These are phyloP conservation scores for Xylaria arbuscula DNA, from an alignment of 2,329 filamentous ascomycete species.

Conservation along the genomic window DNA sequence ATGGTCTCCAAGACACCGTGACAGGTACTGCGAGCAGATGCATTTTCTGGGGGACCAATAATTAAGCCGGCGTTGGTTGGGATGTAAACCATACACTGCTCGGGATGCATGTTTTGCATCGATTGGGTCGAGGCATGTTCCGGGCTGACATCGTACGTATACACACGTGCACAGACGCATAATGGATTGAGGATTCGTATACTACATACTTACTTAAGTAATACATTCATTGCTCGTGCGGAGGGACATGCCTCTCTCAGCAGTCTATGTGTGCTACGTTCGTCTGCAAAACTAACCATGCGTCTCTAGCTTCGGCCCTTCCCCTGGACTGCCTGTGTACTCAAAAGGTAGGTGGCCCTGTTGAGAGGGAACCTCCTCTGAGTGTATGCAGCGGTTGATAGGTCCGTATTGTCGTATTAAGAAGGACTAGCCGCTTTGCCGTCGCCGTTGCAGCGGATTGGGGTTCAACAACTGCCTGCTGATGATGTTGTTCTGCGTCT, in stretches of 20 bases:
- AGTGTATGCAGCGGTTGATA: slow-evolving; percentile 27
- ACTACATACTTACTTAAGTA: not conserved
- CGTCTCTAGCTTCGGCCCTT: slow-evolving; percentile 33
- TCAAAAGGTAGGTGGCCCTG: slow-evolving; percentile 23
- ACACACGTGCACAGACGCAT: not conserved
- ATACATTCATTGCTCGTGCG: not conserved
- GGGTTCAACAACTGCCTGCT: slow-evolving; percentile 22
- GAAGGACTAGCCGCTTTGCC: slow-evolving; percentile 26
- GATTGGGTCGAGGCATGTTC: slow-evolving; percentile 26
- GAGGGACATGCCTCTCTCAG: slow-evolving; percentile 10
- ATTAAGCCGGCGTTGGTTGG: slow-evolving; percentile 15
- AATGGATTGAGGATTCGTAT: not conserved
- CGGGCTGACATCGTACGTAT: not conserved
- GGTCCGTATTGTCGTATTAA: slow-evolving; percentile 13
- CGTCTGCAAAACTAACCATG: slow-evolving; percentile 17
- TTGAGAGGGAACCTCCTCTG: not conserved
- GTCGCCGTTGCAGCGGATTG: slow-evolving; percentile 24
- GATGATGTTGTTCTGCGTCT: slow-evolving; percentile 35
- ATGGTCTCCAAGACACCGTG: not conserved
- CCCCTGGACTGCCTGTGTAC: slow-evolving; percentile 19
- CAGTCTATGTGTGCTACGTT: not conserved
- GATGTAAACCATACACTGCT: not conserved
- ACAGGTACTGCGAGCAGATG: not conserved
- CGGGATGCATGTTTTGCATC: slow-evolving; percentile 38
- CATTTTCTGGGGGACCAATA: not conserved